Base-by-base conservation (phyloP, 257 asterid genomes). In the Petunia axillaris region DNA sequence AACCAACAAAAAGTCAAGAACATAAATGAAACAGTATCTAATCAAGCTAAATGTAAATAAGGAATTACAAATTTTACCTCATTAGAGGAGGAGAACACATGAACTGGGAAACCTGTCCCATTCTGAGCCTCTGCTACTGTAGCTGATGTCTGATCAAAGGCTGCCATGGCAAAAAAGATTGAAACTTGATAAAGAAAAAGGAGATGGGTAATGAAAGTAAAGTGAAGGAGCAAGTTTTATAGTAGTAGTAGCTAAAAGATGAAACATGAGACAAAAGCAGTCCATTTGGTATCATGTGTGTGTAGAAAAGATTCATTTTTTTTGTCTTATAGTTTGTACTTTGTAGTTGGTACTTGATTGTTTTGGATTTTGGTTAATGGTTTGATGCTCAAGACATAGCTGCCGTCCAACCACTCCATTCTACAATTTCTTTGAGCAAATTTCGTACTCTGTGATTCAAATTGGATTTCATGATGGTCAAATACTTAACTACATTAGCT, bases 61-160 rank as follows among this genome's bases (percentile, higher is more conserved):
- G 44, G 44, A 46, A 44, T 70, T 46, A 57, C 6, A 39, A 25
- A 5, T 73, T 16, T 81, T 75, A 93, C 98, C 96, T 94, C 92
- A 0, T 88, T n/a, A 35, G 90, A 87, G 9, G 97, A 94, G 15
- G 96, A 91, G 70, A 91, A 94, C 16, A 93, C 93, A 15, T 89
- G 87, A 9, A 90, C 94, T 86, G 84, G 82, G 66, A 83, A 80
- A 25, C 88, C 91, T 77, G 82, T 93, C 62, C 83, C 88, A 65
- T 85, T 85, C 64, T 82, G 80, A 68, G 84, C 74, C 79, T 84
- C 87, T 25, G 85, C 62, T 3, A 85, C 84, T 70, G 44, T 54
- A 77, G 54, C 87, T 59, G 87, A 83, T 48, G 84, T 83, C 46
- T 79, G 88, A 77, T 85, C 81, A 54, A 63, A 50, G 40, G 88